Base-by-base conservation (phyloP, 148 eudicot species). In the Agrostemma githago region DNA sequence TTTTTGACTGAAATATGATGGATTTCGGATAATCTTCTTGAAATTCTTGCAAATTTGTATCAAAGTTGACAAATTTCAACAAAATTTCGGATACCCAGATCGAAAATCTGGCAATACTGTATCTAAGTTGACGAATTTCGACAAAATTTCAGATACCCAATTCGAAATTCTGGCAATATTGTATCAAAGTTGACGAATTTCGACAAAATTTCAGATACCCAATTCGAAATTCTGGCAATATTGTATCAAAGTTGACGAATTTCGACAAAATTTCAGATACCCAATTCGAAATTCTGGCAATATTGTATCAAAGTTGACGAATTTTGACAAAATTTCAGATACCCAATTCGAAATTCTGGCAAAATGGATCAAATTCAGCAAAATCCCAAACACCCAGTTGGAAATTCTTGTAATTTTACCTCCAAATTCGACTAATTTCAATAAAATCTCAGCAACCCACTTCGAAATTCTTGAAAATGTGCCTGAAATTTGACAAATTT, bases 221-320 rank as follows among this genome's bases (percentile, higher is more conserved):
- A 51, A 3, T 11, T 51, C 0, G 2, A 51, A 51, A 51, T 51
- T 51, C 56, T 51, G 11, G 6, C 48, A 9, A 15, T 10, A 62
- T 57, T 15, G 16, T 42, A 6, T 54, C 10, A 10, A 71, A 57
- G 7, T 42, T 38, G 63, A 19, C 73, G 17, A 72, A 54, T 48
- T 76, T 76, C 48, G 44, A 54, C 68, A 9, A 75, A 62, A 64
- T 57, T 64, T 66, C 19, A 71, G 51, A 48, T 41, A 60, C 76
- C 73, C 76, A 80, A 64, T 16, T 76, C 14, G 11, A 11, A 59
- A 66, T 72, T 76, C 16, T 51, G 5, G 62, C 48, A 43, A 61
- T 48, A 44, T 57, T 15, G 8, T 42, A 2, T 42, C 6, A 6
- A 71, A 57, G 7, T 42, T 38, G 63, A 19, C 73, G 17, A 72